These are phyloP conservation scores for Cladochytrium replicatum DNA, from an alignment of 192 early-diverging fungal genomes.

Conservation along the genomic window DNA sequence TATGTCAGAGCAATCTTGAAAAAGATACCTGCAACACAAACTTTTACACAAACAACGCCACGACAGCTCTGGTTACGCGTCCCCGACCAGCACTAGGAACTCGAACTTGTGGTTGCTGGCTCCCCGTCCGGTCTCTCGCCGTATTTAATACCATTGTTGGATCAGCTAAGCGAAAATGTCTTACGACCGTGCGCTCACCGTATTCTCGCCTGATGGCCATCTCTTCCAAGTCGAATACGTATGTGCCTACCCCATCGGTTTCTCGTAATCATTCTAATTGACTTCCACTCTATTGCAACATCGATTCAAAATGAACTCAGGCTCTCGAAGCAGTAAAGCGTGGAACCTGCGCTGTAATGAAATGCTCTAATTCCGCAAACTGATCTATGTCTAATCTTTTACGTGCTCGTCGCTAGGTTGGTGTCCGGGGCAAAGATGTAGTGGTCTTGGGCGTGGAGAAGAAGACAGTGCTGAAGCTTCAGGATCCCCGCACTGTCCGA, in stretches of 20 bases:
- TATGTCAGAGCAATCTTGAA: too few species aligned
- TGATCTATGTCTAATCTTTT: slow-evolving; percentile 11
- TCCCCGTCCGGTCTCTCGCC: too few species aligned
- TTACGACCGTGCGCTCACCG: slow-evolving; percentile 69
- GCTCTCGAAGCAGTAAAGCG: slow-evolving; percentile 95
- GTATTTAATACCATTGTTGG: too few species aligned
- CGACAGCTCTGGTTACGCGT: too few species aligned
- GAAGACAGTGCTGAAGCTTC: slow-evolving; percentile 89
- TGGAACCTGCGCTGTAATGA: slow-evolving; percentile 89
- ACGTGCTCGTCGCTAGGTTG: slow-evolving; percentile 67
- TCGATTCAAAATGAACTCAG: slow-evolving; percentile 18
- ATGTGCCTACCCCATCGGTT: background rate
- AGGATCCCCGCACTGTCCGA: slow-evolving; percentile 92
- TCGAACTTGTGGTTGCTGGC: too few species aligned
- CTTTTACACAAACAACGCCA: too few species aligned
- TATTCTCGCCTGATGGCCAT: slow-evolving; percentile 98
- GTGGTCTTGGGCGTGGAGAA: slow-evolving; percentile 96
- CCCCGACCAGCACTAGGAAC: too few species aligned
- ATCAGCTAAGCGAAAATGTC: too few species aligned
- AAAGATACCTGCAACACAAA: too few species aligned
- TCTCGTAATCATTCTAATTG: background rate
- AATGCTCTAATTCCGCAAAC: background rate
- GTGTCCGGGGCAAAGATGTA: slow-evolving; percentile 81
- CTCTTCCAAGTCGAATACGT: slow-evolving; percentile 99
- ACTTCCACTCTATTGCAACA: too few species aligned